Conservation (phyloP, 495 filamentous ascomycete species). For the Tuber umbilicatum region DNA sequence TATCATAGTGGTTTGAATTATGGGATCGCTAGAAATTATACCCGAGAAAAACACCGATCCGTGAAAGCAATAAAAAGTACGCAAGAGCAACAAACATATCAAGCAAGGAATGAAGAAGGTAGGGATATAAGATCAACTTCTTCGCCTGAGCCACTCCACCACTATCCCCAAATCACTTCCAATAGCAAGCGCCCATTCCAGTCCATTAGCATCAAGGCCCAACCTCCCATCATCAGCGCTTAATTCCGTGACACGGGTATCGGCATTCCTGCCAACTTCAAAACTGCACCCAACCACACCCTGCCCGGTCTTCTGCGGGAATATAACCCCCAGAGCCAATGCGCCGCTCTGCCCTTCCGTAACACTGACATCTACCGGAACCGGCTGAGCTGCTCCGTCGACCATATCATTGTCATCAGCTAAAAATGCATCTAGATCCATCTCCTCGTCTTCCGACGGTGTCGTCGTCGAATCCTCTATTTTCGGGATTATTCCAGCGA, state of each 20-base stretch:
- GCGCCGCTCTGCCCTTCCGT: conserved; percentile 8
- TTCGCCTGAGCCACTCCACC: conserved; percentile 26
- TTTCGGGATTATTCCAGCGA: neutral
- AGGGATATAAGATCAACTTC: neutral
- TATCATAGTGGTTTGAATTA: neutral
- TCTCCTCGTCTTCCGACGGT: neutral
- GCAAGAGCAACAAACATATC: neutral
- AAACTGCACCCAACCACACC: conserved; percentile 9
- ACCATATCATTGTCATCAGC: neutral
- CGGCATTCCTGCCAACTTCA: conserved; percentile 31
- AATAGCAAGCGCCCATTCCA: conserved; percentile 24
- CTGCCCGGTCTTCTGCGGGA: conserved; percentile 14
- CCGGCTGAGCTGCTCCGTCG: neutral
- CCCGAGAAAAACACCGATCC: neutral
- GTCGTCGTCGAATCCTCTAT: neutral
- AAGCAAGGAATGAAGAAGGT: neutral
- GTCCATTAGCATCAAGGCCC: conserved; percentile 15
- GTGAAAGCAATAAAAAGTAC: neutral
- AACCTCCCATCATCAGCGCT: conserved; percentile 8
- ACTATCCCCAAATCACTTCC: conserved; percentile 28
- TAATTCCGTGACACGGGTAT: conserved; percentile 20
- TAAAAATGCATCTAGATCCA: conserved; percentile 25
- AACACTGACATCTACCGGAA: conserved; percentile 14
- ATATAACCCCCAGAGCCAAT: conserved; percentile 22
- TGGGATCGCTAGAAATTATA: neutral